Base-by-base conservation (phyloP, 23 red algal genomes). In the Gracilariopsis chorda region DNA sequence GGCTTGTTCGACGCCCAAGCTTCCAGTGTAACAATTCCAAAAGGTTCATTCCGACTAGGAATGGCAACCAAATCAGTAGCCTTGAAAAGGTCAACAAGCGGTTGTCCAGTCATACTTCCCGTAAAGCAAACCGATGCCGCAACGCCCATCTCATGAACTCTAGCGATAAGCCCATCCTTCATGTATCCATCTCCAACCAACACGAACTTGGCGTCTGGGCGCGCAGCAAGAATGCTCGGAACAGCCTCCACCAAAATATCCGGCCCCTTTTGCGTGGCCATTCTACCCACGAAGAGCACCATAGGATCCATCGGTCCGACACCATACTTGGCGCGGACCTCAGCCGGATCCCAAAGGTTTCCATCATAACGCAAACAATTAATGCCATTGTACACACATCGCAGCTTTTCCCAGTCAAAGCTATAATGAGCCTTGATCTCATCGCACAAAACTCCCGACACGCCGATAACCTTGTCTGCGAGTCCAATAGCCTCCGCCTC, bases 1-100 rank as follows among this genome's bases (percentile, higher is more conserved):
- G 97, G 97, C 79, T 99, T 99, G 47, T 93, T 94, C 17, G 91
- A 91, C 19, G 97, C 97, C 97, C 94, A 96, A 21, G 97, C 97
- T 77, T 99, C 97, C 25, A 99, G 79, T 45, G 88, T 90, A 61
- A 99, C 97, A 71, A 99, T 99, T 37, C 97, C 97, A 76, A 99
- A 99, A 3, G 94, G 97, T 56, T 99, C 97, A 83, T 99, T 96
- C 77, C 95, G 95, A 35, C 84, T 91, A 9, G 95, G 95, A 39
- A 98, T 93, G 32, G 86, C 86, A 29, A 98, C 95, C 85, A 98
- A 81, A 63, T 98, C 95, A 25, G 84, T 91, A 19, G 95, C 95
- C 80, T 98, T 94, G 91, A 94, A 98, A 24, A 98, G 48, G 48
- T 98, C 95, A 21, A 98, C 92, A 21, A 98, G 81, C 25, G 86